Base-by-base conservation (phyloP, 768 basidiomycete species). In the Mycena chlorophos region DNA sequence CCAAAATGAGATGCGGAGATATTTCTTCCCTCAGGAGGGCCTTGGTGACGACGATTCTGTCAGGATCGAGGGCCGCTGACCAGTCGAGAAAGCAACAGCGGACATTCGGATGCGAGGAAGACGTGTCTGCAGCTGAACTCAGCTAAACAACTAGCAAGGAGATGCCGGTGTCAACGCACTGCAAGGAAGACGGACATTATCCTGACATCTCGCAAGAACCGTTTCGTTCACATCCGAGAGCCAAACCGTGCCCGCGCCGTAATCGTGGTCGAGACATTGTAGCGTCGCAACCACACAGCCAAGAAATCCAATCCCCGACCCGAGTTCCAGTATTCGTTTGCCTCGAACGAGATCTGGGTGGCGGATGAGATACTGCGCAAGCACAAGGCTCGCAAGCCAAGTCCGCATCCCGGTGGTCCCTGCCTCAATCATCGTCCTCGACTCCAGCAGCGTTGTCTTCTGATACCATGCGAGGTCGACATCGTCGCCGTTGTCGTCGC, bases 321-420 rank as follows among this genome's bases (percentile, higher is more conserved):
- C 91, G 1, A 92, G 75, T 66, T 93, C 91, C 10, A 93, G 77
- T 5, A 90, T 75, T 17, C 75, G 69, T 62, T 76, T 76, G 12
- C 67, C 60, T 19, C 58, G 55, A 1, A 87, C 69, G 12, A 83
- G 49, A 6, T 77, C 86, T 75, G 52, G 16, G 25, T 40, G 30
- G n/a, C 17, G 10, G 19, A 83, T 77, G 22, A 92, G 72, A 63
- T 83, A 86, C 46, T 85, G 78, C 0, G 84, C 82, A 19, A 92
- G 73, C 27, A 80, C 72, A 40, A 87, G 79, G 60, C 88, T 86
- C 4, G 91, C 88, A 26, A 78, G 73, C 91, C 91, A 93, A 5
- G 90, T 93, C 51, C 87, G 78, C 46, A 92, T 69, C 13, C 91
- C 89, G 1, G 89, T 92, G 0, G 89, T 92, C 0, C 91, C 90